Percentiles rank a stretch among this genome's conserved stretches.
phyloP scores from a whole-genome alignment of 371 early-diverging fungal species.

The Mucor saturninus region DNA sequence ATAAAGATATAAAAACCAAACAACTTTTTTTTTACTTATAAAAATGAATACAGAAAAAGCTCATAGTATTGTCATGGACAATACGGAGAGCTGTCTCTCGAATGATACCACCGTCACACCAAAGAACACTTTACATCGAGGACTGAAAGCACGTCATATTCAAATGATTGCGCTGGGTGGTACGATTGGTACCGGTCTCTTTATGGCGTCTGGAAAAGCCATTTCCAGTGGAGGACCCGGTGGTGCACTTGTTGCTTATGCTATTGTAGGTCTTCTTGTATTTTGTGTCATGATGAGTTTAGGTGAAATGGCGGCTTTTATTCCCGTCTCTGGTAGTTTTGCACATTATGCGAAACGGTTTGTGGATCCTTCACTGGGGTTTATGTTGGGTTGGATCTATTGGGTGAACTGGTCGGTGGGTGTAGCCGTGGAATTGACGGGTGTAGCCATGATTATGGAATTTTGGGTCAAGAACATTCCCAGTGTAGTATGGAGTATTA shows the following conservation, averaged over 20 bases:
- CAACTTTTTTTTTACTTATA: background rate
- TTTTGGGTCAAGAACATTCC: slow-evolving; percentile 73
- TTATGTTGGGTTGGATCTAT: slow-evolving; percentile 76
- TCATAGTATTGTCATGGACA: background rate
- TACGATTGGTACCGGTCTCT: slow-evolving; percentile 81
- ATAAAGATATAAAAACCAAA: too few species aligned
- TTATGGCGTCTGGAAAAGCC: slow-evolving; percentile 82
- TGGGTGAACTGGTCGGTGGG: slow-evolving; percentile 84
- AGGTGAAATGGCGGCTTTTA: slow-evolving; percentile 84
- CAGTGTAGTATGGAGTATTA: slow-evolving; percentile 58
- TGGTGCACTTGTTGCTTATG: slow-evolving; percentile 73
- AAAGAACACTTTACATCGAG: slow-evolving; percentile 31
- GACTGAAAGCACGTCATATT: slow-evolving; percentile 60
- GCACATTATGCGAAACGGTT: slow-evolving; percentile 79
- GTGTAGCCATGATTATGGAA: slow-evolving; percentile 75
- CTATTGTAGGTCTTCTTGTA: slow-evolving; percentile 72
- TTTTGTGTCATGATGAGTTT: slow-evolving; percentile 78
- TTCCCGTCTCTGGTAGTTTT: slow-evolving; percentile 83
- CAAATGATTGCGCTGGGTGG: slow-evolving; percentile 72
- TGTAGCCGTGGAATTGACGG: slow-evolving; percentile 76
- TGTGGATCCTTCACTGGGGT: slow-evolving; percentile 77
- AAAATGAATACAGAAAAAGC: background rate
- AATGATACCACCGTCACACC: background rate
- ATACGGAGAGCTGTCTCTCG: slow-evolving; percentile 11
- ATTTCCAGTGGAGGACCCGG: slow-evolving; percentile 76